Evolutionary conservation across 1,284 basidiomycete species (phyloP), one percentile per base, ranked within the genome.

Genomic region (Afroboletus lepidellus): DNA sequence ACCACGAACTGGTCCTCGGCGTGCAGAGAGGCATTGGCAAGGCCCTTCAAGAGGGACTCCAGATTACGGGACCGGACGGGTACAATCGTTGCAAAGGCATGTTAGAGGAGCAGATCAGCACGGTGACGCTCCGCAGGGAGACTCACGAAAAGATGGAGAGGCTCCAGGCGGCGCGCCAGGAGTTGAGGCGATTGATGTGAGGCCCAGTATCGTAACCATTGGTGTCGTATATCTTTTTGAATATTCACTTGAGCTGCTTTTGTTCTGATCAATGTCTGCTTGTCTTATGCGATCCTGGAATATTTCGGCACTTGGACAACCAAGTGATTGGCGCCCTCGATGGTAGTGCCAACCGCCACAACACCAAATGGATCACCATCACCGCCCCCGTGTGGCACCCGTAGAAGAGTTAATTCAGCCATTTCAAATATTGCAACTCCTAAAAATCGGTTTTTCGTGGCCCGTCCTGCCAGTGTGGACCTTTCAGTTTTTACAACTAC

Each of bases 1-100:
- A 90, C 62, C 63, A 76, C 45, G 80, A 82, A 32, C 76, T 90
- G 16, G 71, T 90, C 1, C 69, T 69, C 1, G 75, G 74, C 0
- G 36, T 77, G 24, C 62, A 62, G 25, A 67, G 72, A 34, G 79
- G 75, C 0, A 63, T 82, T 2, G 74, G 79, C 51, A 70, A 68
- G 11, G 74, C 72, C 5, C 61, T 88, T 1, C 53, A 70, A 0
- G 73, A 81, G 5, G 80, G 77, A 1, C 67, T 69, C 12, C 65
- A 80, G 46, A 47, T 48, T 57, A 18, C 52, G 53, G 21, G 67
- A 67, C 38, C 4, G 8, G 16, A 36, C 0, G 66, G 56, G 7
- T 33, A 56, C 4, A 34, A 24, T 7, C 58, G 63, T 7, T 87
- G 83, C 60, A 69, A 69, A 50, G 72, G 77, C 42, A 71, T 84